Conservation (phyloP, 2,329 filamentous ascomycete genomes). For the Colletotrichum viniferum region DNA sequence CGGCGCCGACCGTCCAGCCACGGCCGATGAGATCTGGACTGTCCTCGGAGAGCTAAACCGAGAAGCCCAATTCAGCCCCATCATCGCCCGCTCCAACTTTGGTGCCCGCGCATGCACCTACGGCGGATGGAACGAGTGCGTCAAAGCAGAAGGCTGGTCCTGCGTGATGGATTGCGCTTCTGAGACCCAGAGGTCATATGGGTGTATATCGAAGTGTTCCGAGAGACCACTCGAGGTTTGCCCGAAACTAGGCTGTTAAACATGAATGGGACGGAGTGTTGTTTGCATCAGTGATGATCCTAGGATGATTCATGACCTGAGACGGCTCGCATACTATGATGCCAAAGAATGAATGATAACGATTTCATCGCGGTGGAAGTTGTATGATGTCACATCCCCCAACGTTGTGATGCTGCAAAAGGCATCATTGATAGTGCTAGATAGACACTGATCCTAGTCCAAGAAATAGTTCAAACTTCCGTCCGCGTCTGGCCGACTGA, state of each 20-base stretch:
- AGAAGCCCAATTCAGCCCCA: not conserved
- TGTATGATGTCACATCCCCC: rapidly evolving
- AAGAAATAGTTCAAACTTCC: not conserved
- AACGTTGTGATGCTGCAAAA: rapidly evolving
- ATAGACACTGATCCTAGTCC: not conserved
- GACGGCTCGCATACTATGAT: not conserved
- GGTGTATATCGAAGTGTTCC: not conserved
- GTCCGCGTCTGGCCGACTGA: not conserved
- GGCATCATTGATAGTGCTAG: not conserved
- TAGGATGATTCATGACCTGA: rapidly evolving
- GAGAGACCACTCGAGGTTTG: not conserved
- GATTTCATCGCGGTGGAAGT: not conserved
- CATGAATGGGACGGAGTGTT: rapidly evolving
- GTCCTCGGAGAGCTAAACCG: not conserved
- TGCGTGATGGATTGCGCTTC: not conserved
- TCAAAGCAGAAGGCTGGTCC: not conserved
- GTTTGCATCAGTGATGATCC: not conserved
- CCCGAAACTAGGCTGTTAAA: not conserved
- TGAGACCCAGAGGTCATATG: not conserved
- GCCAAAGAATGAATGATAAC: not conserved
- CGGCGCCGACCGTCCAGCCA: not conserved
- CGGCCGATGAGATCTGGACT: not conserved
- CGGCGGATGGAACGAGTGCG: not conserved
- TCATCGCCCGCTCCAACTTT: not conserved
- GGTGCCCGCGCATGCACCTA: not conserved